phyloP scores from a whole-genome alignment of 805 yeast species.

The Maudiozyma saulgeensis region DNA sequence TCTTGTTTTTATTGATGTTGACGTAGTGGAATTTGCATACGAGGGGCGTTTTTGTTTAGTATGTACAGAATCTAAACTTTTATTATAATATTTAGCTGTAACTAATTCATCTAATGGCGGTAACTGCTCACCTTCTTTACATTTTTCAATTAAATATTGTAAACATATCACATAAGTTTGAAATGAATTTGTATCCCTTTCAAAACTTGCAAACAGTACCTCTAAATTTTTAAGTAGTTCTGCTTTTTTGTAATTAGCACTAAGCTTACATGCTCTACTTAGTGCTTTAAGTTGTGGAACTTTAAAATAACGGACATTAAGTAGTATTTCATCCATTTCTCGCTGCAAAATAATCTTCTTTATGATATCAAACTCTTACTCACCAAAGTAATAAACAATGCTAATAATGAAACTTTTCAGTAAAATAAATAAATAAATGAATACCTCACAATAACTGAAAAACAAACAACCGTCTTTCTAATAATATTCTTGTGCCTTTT shows the following conservation, averaged over 20 bases:
- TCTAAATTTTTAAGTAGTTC: slow-evolving; percentile 46
- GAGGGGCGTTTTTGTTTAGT: background rate
- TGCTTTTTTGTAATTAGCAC: slow-evolving; percentile 49
- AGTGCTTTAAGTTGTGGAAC: slow-evolving; percentile 45
- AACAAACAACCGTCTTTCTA: too few species aligned
- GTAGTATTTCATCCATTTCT: background rate
- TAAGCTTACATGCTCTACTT: slow-evolving; percentile 40
- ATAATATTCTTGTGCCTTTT: too few species aligned
- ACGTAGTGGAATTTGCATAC: background rate
- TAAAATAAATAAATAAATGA: too few species aligned
- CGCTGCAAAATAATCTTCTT: background rate
- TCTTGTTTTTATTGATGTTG: background rate
- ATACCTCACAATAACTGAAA: too few species aligned
- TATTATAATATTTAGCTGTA: background rate
- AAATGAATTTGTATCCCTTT: background rate
- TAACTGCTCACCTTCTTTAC: background rate
- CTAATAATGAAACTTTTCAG: too few species aligned
- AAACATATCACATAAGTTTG: background rate
- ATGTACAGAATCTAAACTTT: background rate
- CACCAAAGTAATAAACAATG: too few species aligned
- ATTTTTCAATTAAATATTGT: background rate
- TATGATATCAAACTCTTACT: too few species aligned
- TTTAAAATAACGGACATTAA: slow-evolving; percentile 24
- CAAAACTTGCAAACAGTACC: slow-evolving; percentile 19
- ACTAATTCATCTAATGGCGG: background rate